Percentiles rank a stretch among this genome's conserved stretches.
These are phyloP conservation scores for Alternaria consortialis DNA, from an alignment of 2,329 filamentous ascomycete species.

Conservation along the genomic window DNA sequence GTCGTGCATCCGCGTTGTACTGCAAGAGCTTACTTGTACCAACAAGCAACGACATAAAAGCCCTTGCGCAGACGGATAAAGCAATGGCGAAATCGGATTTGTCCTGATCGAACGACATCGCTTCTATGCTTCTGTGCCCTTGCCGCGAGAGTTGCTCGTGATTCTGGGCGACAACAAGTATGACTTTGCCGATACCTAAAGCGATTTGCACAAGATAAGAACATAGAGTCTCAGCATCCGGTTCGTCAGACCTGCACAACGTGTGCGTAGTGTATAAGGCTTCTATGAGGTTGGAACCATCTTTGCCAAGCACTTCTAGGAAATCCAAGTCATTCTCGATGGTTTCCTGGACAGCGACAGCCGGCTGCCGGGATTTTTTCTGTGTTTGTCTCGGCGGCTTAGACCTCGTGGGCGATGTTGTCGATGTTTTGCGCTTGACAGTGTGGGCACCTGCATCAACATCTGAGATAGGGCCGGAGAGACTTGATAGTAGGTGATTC, in stretches of 20 bases:
- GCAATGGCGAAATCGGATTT: constrained; percentile 37
- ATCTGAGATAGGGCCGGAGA: constrained; percentile 6
- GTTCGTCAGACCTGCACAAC: constrained; percentile 29
- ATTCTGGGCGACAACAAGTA: constrained; percentile 31
- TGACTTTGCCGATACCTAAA: constrained; percentile 35
- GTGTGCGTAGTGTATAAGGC: constrained; percentile 43
- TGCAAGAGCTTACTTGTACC: constrained; percentile 37
- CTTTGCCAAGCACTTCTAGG: constrained; percentile 34
- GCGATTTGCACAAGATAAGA: constrained; percentile 34
- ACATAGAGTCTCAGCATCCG: constrained; percentile 34
- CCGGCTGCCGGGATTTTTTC: constrained; percentile 17
- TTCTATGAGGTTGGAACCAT: constrained; percentile 29
- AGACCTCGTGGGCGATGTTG: constrained; percentile 16
- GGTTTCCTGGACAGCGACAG: constrained; percentile 26
- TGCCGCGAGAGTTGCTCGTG: constrained; percentile 30
- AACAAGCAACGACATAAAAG: constrained; percentile 45
- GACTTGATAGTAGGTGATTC: constrained; percentile 29
- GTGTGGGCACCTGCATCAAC: not conserved
- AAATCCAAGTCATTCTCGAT: constrained; percentile 40
- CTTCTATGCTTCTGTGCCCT: constrained; percentile 7
- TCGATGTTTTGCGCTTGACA: constrained; percentile 33
- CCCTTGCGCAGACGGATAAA: constrained; percentile 41
- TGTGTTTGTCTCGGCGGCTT: constrained; percentile 28
- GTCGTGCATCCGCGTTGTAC: constrained; percentile 19
- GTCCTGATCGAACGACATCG: constrained; percentile 32